phyloP scores from a whole-genome alignment of 352 stramenopile genomes.

The Peronospora farinosa region DNA sequence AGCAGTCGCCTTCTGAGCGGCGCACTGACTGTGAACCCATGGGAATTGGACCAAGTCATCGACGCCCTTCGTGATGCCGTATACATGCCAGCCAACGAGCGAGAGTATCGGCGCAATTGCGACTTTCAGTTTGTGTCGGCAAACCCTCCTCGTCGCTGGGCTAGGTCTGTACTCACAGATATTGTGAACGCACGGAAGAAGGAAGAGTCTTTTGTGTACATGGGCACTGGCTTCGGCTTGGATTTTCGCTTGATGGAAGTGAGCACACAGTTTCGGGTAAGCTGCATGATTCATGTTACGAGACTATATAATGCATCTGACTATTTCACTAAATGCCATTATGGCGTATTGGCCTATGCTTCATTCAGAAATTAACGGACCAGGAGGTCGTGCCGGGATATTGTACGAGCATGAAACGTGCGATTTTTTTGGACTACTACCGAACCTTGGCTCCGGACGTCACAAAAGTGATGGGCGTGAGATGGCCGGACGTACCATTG shows the following conservation, averaged over 20 bases:
- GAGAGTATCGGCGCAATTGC: constrained; percentile 63
- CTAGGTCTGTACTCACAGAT: constrained; percentile 64
- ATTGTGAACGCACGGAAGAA: constrained; percentile 78
- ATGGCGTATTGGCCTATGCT: constrained; percentile 6
- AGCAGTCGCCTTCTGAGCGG: constrained; percentile 93
- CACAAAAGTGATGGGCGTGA: constrained; percentile 64
- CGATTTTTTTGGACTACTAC: constrained; percentile 98
- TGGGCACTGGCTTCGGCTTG: constrained; percentile 92
- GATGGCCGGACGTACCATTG: constrained; percentile 73
- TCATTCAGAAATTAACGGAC: constrained; percentile 60
- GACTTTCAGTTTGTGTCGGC: constrained; percentile 72
- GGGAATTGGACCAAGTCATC: constrained; percentile 87
- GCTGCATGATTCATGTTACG: constrained; percentile 7
- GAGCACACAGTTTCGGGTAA: constrained; percentile 84
- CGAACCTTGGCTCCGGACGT: constrained; percentile 93
- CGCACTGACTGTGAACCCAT: constrained; percentile 95
- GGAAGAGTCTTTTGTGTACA: constrained; percentile 74
- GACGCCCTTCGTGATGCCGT: constrained; percentile 62
- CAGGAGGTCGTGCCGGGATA: constrained; percentile 56
- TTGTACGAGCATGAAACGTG: constrained; percentile 61
- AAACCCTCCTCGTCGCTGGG: constrained; percentile 65
- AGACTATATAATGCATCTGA: not conserved
- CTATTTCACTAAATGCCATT: not conserved
- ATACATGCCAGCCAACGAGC: constrained; percentile 67
- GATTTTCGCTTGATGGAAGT: constrained; percentile 96